Conservation (phyloP, 2,329 filamentous ascomycete species). For the Magnaporthiopsis incrustans region DNA sequence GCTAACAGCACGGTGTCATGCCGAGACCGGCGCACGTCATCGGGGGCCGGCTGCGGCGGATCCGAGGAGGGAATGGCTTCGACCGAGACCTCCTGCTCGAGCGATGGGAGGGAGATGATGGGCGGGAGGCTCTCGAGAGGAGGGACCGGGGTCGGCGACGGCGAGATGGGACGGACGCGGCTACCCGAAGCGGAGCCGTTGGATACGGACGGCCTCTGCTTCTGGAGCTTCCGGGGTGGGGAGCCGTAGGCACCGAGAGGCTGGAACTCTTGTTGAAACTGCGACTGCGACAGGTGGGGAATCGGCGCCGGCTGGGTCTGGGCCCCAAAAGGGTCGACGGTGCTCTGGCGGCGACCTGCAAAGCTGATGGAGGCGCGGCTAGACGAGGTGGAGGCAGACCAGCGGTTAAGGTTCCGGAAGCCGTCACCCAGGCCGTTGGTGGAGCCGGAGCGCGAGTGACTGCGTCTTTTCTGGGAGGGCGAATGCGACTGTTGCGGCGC, state of each 20-base stretch:
- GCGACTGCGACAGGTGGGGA: not conserved
- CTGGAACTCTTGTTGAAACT: conserved; percentile 10
- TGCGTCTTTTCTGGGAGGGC: conserved; percentile 14
- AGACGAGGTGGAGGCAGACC: conserved; percentile 44
- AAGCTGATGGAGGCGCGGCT: conserved; percentile 34
- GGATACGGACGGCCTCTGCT: conserved; percentile 25
- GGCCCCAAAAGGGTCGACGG: conserved; percentile 32
- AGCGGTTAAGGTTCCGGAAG: conserved; percentile 42
- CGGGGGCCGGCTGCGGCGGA: not conserved
- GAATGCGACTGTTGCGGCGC: conserved; percentile 8
- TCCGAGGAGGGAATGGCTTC: conserved; percentile 10
- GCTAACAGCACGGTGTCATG: not conserved
- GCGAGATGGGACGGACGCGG: conserved; percentile 15
- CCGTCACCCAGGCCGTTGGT: conserved; percentile 31
- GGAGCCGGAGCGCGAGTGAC: conserved; percentile 28
- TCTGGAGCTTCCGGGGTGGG: conserved; percentile 28
- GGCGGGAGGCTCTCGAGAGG: conserved; percentile 30
- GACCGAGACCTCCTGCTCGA: conserved; percentile 26
- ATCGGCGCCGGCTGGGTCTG: conserved; percentile 18
- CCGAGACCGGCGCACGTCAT: conserved; percentile 8
- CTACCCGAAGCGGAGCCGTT: conserved; percentile 15
- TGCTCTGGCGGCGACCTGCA: conserved; percentile 30
- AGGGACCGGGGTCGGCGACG: conserved; percentile 15
- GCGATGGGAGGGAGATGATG: conserved; percentile 32
- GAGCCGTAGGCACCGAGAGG: conserved; percentile 12